Evolutionary conservation across 2,329 filamentous ascomycete species (phyloP).

Genomic region (Orbilia ellipsospora): DNA sequence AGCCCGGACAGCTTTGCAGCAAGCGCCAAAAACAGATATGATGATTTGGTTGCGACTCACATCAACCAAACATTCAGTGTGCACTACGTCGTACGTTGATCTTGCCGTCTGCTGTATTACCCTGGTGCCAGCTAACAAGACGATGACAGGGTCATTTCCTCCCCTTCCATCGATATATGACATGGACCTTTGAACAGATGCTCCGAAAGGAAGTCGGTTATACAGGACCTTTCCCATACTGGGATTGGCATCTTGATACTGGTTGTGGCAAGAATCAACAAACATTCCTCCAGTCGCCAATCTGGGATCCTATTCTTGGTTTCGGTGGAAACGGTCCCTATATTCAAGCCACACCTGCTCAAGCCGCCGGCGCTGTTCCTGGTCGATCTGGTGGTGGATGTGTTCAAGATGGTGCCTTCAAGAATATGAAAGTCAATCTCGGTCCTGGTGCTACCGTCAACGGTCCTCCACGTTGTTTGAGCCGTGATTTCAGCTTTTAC

Average conservation of each 20-base stretch:
- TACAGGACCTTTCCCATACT: conserved; percentile 63
- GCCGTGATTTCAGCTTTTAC: conserved; percentile 36
- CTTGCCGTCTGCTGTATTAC: not conserved
- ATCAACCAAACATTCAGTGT: conserved; percentile 61
- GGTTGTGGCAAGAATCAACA: conserved; percentile 58
- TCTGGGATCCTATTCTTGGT: conserved; percentile 66
- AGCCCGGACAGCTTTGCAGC: conserved; percentile 59
- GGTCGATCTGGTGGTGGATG: conserved; percentile 60
- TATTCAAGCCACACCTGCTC: conserved; percentile 28
- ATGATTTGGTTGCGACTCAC: conserved; percentile 63
- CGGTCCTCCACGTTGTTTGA: conserved; percentile 23
- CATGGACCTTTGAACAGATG: conserved; percentile 64
- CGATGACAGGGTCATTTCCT: conserved; percentile 61
- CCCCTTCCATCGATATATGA: conserved; percentile 65
- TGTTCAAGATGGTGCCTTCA: conserved; percentile 62
- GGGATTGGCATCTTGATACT: conserved; percentile 61
- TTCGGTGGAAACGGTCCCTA: conserved; percentile 61
- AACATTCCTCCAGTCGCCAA: conserved; percentile 62
- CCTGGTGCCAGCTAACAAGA: not conserved
- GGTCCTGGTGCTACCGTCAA: conserved; percentile 58
- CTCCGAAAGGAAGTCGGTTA: conserved; percentile 65
- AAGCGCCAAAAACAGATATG: conserved; percentile 61
- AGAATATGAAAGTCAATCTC: conserved; percentile 61
- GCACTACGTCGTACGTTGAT: conserved; percentile 60
- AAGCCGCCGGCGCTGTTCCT: conserved; percentile 57